These are phyloP conservation scores for Phytophthora pistaciae DNA, from an alignment of 352 stramenopile genomes.

Conservation along the genomic window DNA sequence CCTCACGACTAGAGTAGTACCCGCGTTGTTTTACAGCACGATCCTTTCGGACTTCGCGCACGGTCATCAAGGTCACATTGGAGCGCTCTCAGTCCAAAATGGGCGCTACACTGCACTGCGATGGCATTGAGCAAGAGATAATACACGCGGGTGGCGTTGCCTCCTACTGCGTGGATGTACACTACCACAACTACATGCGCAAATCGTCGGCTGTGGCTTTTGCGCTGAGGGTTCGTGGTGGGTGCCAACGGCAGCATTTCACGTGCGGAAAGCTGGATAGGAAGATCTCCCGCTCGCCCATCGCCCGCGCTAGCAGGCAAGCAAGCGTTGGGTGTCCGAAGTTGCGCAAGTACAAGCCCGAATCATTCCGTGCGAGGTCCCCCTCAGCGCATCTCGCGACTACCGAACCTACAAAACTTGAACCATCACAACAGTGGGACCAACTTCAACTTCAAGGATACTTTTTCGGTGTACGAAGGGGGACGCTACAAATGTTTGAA, in stretches of 20 bases:
- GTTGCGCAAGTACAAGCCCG: too few relatives aligned
- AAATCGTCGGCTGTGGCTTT: background rate
- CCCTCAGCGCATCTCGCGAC: too few relatives aligned
- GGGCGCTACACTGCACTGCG: background rate
- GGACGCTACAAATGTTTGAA: background rate
- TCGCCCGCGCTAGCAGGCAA: background rate
- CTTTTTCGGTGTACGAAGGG: background rate
- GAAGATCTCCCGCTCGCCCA: background rate
- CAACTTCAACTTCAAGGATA: background rate
- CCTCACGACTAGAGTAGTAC: slow-evolving; percentile 1
- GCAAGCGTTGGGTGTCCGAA: background rate
- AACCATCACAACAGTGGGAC: background rate
- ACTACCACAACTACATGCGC: background rate
- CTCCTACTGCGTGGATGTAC: background rate
- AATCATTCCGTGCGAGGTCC: too few relatives aligned
- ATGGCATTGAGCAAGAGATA: background rate
- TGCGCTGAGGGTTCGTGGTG: background rate
- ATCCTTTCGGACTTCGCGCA: background rate
- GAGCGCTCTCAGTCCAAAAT: background rate
- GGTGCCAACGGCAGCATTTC: slow-evolving; percentile 1
- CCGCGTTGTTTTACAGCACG: background rate
- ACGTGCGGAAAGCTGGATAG: background rate
- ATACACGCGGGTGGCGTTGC: background rate
- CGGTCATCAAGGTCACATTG: background rate
- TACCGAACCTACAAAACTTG: background rate